Evolutionary conservation across 345 rosid genomes (phyloP).

Genomic region (Citrus maxima): DNA sequence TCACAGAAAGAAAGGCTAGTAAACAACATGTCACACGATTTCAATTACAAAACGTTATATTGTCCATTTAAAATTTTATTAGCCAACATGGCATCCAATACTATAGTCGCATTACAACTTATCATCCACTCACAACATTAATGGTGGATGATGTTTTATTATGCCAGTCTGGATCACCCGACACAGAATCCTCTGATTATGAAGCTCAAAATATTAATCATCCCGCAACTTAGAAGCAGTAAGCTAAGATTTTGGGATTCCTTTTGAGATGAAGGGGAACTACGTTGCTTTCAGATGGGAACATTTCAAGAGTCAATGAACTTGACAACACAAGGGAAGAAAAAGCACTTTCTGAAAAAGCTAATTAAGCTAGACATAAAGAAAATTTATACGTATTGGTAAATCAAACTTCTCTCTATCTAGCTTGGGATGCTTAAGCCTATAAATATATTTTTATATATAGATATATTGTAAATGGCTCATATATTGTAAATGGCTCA

Average conservation of each 20-base stretch:
- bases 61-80: neutral
- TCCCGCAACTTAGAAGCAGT: neutral
- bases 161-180: neutral
- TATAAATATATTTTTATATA: too few relatives aligned
- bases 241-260: neutral
- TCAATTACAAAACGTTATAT: neutral
- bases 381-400: neutral
- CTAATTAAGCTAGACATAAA: neutral
- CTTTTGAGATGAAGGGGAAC: conserved; percentile 5
- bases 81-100: neutral
- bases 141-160: neutral
- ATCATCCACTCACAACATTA: neutral
- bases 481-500: conserved; percentile 3
- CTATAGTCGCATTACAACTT: neutral
- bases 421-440: too few relatives aligned
- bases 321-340: conserved; percentile 20
- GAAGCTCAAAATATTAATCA: neutral
- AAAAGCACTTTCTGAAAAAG: conserved; percentile 11
- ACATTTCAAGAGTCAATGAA: conserved; percentile 21
- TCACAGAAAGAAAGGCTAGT: too few relatives aligned
- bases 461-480: conserved; percentile 2
- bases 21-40: neutral
- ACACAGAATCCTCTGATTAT: neutral
- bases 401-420: neutral
- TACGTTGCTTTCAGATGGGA: conserved; percentile 9